Evolutionary conservation across 164 flowering plant species (phyloP).

Genomic region (Aristolochia fimbriata): DNA sequence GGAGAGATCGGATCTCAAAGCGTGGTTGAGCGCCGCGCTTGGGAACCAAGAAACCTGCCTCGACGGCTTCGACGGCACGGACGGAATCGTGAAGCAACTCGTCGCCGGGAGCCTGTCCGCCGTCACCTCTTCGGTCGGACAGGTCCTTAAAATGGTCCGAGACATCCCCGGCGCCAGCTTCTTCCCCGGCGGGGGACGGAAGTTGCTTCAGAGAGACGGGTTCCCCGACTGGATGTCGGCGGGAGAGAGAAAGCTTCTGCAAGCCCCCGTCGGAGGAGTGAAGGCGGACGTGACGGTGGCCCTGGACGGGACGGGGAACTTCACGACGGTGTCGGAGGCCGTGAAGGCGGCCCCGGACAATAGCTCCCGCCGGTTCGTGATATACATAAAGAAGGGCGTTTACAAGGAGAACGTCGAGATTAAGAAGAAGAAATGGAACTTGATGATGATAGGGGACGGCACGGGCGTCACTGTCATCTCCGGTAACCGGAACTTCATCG

Average conservation of each 20-base stretch:
- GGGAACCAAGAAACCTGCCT: conserved; percentile 73
- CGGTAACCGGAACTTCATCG: conserved; percentile 32
- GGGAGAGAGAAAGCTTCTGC: conserved; percentile 43
- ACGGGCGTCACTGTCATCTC: conserved; percentile 34
- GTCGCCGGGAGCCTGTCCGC: conserved; percentile 33
- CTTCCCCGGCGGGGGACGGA: conserved; percentile 1
- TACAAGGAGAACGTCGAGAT: conserved; percentile 50
- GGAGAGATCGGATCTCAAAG: conserved; percentile 34
- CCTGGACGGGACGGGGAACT: conserved; percentile 62
- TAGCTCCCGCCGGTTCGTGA: conserved; percentile 32
- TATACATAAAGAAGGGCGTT: conserved; percentile 42
- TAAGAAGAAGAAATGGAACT: conserved; percentile 44
- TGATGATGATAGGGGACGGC: conserved; percentile 51
- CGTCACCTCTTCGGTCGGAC: conserved; percentile 27
- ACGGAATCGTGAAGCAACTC: conserved; percentile 26
- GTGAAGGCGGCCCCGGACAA: conserved; percentile 53
- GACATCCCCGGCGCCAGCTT: background rate
- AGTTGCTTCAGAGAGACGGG: background rate
- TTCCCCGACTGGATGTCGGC: conserved; percentile 54
- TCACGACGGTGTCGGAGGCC: conserved; percentile 49
- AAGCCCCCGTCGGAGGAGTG: conserved; percentile 16
- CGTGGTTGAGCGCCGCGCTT: conserved; percentile 79
- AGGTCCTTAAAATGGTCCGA: conserved; percentile 40
- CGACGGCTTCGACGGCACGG: conserved; percentile 79
- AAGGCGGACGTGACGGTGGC: conserved; percentile 55